phyloP scores from a whole-genome alignment of 75 land plant genomes.

The Adiantum capillusveneris region DNA sequence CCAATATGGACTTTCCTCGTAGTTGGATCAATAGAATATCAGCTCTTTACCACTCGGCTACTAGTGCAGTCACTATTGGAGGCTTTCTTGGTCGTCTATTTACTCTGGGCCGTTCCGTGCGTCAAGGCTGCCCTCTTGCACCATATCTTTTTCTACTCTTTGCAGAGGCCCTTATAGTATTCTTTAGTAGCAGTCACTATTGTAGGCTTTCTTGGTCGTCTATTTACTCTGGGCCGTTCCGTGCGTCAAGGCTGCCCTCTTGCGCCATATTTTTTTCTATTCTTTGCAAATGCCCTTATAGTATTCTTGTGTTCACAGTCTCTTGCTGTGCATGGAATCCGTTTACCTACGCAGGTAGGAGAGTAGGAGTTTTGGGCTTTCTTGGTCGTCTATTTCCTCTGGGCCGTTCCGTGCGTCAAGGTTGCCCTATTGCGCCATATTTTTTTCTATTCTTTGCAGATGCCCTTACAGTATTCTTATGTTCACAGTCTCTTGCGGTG shows the following conservation, averaged over 20 bases:
- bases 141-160: not conserved
- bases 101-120: not conserved
- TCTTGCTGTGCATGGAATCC: no score
- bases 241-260: no score
- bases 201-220: not conserved
- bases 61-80: not conserved
- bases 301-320: no score
- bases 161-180: no score
- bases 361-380: not conserved
- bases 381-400: not conserved
- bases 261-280: not conserved
- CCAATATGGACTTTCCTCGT: not conserved
- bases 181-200: not conserved
- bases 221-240: not conserved
- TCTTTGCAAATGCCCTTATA: not conserved
- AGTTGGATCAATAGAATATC: not conserved
- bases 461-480: no score
- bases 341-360: no score
- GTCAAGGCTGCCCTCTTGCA: not conserved
- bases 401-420: not conserved
- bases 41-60: not conserved
- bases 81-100: not conserved
- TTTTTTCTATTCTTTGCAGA: conserved; percentile 1
- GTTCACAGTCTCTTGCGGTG: no score
- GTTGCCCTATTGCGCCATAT: not conserved